A percentile compares a stretch with the other conserved stretches of the same genome.
phyloP scores from a whole-genome alignment of 768 basidiomycete genomes.

The Scleroderma bovista region DNA sequence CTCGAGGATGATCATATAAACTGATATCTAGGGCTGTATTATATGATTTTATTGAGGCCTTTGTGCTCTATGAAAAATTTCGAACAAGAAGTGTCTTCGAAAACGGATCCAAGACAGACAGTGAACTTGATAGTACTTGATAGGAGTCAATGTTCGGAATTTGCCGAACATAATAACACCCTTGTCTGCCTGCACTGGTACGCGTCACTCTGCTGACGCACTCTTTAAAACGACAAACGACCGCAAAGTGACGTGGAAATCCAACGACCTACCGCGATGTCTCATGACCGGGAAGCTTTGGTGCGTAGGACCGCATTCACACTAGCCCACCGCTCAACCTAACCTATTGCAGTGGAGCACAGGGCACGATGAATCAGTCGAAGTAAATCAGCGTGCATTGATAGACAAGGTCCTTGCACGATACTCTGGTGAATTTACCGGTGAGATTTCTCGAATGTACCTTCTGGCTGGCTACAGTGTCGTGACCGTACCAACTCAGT shows the following conservation, averaged over 20 bases:
- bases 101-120: too few relatives aligned
- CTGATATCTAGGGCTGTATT: too few relatives aligned
- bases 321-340: not conserved
- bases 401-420: slow-evolving; percentile 96
- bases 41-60: too few relatives aligned
- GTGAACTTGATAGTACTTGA: too few relatives aligned
- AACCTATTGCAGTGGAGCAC: slow-evolving; percentile 36
- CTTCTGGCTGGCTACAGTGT: not conserved
- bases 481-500: slow-evolving; percentile 28
- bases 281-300: slow-evolving; percentile 25
- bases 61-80: too few relatives aligned
- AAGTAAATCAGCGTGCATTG: slow-evolving; percentile 93
- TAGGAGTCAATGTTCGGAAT: too few relatives aligned
- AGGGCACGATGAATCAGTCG: slow-evolving; percentile 78
- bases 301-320: slow-evolving; percentile 4
- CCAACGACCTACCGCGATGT: slow-evolving; percentile 15
- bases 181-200: too few relatives aligned
- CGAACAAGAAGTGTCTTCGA: too few relatives aligned
- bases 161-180: too few relatives aligned
- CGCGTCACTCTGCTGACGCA: too few relatives aligned
- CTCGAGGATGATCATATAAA: too few relatives aligned
- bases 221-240: too few relatives aligned
- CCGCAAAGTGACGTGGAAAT: not conserved
- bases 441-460: slow-evolving; percentile 22
- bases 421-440: slow-evolving; percentile 92